phyloP scores from a whole-genome alignment of 139 green algal genomes.

The Microglena sp. region DNA sequence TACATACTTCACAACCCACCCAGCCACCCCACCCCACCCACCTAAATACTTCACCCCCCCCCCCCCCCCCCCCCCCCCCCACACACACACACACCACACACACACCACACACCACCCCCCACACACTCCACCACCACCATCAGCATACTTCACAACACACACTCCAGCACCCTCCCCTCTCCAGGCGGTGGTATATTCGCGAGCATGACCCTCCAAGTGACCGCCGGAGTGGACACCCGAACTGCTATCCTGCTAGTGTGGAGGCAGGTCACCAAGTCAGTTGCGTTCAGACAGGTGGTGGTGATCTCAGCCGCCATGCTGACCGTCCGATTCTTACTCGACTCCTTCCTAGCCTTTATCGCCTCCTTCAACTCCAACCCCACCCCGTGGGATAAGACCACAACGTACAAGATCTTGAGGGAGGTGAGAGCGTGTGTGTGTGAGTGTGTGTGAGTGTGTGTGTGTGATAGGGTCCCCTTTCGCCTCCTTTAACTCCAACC shows the following conservation, averaged over 20 bases:
- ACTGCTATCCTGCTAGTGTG: slow-evolving; percentile 28
- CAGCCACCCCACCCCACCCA: no score
- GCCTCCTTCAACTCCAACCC: slow-evolving; percentile 26
- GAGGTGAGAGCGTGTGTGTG: no score
- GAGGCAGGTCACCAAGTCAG: slow-evolving; percentile 49
- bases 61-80: no score
- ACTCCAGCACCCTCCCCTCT: no score
- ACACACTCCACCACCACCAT: no score
- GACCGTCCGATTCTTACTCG: slow-evolving; percentile 40
- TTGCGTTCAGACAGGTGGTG: slow-evolving; percentile 54
- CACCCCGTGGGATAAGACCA: slow-evolving; percentile 48
- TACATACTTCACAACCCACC: no score
- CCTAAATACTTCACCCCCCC: no score
- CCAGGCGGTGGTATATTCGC: slow-evolving; percentile 33
- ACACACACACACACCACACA: no score
- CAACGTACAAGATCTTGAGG: slow-evolving; percentile 53
- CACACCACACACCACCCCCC: no score
- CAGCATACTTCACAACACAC: no score
- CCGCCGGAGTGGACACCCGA: slow-evolving; percentile 34
- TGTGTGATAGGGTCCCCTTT: no score
- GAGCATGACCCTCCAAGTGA: slow-evolving; percentile 43
- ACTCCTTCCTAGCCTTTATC: slow-evolving; percentile 40
- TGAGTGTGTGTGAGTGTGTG: no score
- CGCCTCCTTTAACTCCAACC: slow-evolving; percentile 24
- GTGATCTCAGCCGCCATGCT: slow-evolving; percentile 38